These are phyloP conservation scores for Pharnaceum exiguum DNA, from an alignment of 148 eudicot genomes.

Conservation along the genomic window DNA sequence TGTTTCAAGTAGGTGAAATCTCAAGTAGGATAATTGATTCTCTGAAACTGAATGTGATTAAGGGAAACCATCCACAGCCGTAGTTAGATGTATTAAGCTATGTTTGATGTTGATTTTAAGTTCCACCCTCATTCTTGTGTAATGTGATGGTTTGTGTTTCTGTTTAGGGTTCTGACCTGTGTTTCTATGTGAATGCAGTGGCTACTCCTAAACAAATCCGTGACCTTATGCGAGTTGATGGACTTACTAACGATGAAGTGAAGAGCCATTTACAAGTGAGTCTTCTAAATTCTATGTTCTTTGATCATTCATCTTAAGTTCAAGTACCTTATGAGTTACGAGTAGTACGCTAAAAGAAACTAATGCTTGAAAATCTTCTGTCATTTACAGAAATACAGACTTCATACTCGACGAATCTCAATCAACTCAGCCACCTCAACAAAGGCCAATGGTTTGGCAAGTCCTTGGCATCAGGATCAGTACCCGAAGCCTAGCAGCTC, in stretches of 20 bases:
- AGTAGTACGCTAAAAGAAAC: not conserved
- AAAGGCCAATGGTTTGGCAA: conserved; percentile 18
- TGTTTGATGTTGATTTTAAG: not conserved
- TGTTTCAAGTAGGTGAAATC: not conserved
- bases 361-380: not conserved
- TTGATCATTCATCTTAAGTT: not conserved
- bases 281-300: conserved; percentile 2
- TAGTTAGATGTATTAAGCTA: no score
- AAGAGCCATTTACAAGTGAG: conserved; percentile 87
- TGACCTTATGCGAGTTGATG: conserved; percentile 84
- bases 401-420: conserved; percentile 51
- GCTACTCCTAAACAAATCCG: conserved; percentile 95
- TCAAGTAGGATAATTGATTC: not conserved
- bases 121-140: not conserved
- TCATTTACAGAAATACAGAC: conserved; percentile 64
- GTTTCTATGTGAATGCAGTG: conserved; percentile 32
- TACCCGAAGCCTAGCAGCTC: conserved; percentile 40
- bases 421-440: conserved; percentile 19
- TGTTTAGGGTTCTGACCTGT: not conserved
- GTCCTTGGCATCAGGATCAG: conserved; percentile 30
- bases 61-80: not conserved
- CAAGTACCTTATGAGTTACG: not conserved
- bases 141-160: not conserved
- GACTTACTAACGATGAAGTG: conserved; percentile 90
- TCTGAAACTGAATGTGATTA: not conserved